Percentiles rank a stretch among this genome's conserved stretches.
phyloP scores from a whole-genome alignment of 768 basidiomycete species.

The Lactarius tabidus region DNA sequence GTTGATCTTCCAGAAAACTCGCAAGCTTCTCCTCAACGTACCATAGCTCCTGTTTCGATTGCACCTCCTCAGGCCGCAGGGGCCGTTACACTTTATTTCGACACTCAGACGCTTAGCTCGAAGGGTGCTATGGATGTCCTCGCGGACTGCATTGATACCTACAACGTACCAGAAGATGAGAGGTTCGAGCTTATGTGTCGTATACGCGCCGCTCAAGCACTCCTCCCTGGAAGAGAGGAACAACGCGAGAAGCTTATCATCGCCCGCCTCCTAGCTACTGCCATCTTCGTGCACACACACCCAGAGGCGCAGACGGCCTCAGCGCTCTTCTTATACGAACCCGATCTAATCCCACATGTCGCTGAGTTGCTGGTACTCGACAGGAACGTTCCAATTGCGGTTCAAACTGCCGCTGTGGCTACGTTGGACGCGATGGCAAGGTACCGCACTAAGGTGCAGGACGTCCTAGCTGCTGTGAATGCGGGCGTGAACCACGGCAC shows the following conservation, averaged over 20 bases:
- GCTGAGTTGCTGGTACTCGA: conserved; percentile 87
- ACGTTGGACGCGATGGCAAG: conserved; percentile 89
- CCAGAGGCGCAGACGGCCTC: conserved; percentile 72
- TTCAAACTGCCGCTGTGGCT: conserved; percentile 82
- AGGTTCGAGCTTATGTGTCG: conserved; percentile 86
- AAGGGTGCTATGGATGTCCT: conserved; percentile 74
- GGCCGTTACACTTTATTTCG: conserved; percentile 58
- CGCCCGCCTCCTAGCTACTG: conserved; percentile 80
- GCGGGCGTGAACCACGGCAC: conserved; percentile 96
- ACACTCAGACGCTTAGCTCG: conserved; percentile 53
- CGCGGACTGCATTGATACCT: conserved; percentile 61
- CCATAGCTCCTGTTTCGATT: conserved; percentile 32
- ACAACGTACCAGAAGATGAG: conserved; percentile 73
- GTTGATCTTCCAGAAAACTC: conserved; percentile 44
- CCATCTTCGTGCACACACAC: conserved; percentile 88
- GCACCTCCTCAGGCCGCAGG: conserved; percentile 35
- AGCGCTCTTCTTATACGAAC: conserved; percentile 89
- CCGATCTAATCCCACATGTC: conserved; percentile 83
- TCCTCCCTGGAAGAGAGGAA: conserved; percentile 52
- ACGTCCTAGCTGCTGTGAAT: conserved; percentile 87
- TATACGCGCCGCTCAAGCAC: conserved; percentile 71
- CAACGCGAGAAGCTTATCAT: conserved; percentile 78
- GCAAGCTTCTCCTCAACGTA: conserved; percentile 42
- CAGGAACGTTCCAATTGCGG: conserved; percentile 57
- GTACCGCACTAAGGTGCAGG: conserved; percentile 77